Evolutionary conservation across 306 rosid genomes (phyloP).

Genomic region (Quercus cerris): DNA sequence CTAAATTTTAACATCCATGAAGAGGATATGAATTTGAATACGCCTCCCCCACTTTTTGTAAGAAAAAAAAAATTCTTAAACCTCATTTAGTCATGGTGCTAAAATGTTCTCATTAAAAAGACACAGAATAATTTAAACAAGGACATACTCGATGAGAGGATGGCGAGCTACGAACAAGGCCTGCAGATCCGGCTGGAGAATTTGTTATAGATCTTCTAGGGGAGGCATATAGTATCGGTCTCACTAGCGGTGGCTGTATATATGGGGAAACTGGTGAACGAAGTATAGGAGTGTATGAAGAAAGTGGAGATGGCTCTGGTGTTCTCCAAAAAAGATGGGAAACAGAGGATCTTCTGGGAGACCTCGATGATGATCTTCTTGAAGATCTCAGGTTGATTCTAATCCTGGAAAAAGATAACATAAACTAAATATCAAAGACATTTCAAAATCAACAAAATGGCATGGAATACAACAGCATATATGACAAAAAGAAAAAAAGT

Average conservation of each 20-base stretch:
- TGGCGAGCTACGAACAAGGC: background rate
- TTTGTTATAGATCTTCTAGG: slow-evolving; percentile 5
- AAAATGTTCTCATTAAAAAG: background rate
- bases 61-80: background rate
- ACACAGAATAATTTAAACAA: background rate
- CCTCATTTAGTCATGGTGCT: background rate
- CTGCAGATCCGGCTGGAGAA: slow-evolving; percentile 17
- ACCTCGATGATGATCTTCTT: slow-evolving; percentile 50
- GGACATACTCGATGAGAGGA: background rate
- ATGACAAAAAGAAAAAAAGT: background rate
- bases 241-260: slow-evolving; percentile 22
- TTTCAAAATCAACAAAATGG: background rate
- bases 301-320: slow-evolving; percentile 42
- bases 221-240: slow-evolving; percentile 28
- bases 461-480: background rate
- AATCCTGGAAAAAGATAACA: slow-evolving; percentile 40
- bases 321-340: slow-evolving; percentile 37
- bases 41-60: background rate
- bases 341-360: slow-evolving; percentile 33
- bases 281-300: slow-evolving; percentile 6
- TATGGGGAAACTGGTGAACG: slow-evolving; percentile 10
- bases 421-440: background rate
- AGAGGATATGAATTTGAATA: too few species aligned
- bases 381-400: slow-evolving; percentile 50
- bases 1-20: too few species aligned